These are phyloP conservation scores for Vaucheria bursata DNA, from an alignment of 352 stramenopile genomes.

Conservation along the genomic window DNA sequence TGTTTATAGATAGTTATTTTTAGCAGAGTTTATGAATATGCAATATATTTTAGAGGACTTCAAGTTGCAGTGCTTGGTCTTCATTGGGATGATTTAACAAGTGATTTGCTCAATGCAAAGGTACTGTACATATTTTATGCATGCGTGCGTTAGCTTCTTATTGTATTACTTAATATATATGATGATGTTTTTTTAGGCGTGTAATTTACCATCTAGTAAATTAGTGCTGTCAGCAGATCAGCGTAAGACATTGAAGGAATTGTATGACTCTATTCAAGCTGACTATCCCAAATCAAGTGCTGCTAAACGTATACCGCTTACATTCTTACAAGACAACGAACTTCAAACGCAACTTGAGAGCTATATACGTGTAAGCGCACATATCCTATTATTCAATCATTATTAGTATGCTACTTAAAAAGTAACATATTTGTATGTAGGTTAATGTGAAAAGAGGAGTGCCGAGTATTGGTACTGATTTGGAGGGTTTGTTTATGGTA, in stretches of 20 bases:
- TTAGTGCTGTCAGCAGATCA: constrained; percentile 53
- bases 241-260: constrained; percentile 56
- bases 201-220: constrained; percentile 55
- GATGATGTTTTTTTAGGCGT: constrained; percentile 28
- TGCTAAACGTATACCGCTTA: constrained; percentile 77
- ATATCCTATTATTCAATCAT: not conserved
- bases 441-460: constrained; percentile 73
- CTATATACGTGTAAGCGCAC: not conserved
- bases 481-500: constrained; percentile 74
- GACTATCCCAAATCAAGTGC: constrained; percentile 63
- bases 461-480: constrained; percentile 80
- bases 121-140: no score
- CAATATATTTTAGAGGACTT: constrained; percentile 52
- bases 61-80: constrained; percentile 60
- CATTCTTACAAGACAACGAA: constrained; percentile 64
- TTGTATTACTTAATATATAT: not conserved
- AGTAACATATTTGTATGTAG: constrained; percentile 55
- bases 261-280: constrained; percentile 54
- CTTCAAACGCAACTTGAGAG: constrained; percentile 58
- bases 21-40: constrained; percentile 54
- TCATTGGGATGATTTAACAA: not conserved
- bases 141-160: no score
- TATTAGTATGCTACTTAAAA: not conserved
- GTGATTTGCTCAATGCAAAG: not conserved
- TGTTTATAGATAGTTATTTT: not conserved